A percentile compares a stretch with the other conserved stretches of the same genome.
phyloP scores from a whole-genome alignment of 2,329 filamentous ascomycete genomes.

The Monilinia polystroma region DNA sequence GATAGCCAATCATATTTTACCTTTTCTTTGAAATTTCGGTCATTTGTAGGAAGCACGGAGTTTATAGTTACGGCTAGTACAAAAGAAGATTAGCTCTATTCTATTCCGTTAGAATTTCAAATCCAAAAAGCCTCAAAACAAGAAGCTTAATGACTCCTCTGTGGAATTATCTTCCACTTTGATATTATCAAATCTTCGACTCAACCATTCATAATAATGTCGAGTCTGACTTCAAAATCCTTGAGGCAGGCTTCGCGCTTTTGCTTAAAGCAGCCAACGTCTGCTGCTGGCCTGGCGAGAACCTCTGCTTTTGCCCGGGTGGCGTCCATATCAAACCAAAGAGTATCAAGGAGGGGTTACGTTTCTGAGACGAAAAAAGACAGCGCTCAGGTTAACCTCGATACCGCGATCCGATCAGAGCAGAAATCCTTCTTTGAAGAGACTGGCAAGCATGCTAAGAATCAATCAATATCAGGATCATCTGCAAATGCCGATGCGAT shows the following conservation, averaged over 20 bases:
- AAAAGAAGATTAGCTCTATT: constrained; percentile 16
- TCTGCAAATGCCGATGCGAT: constrained; percentile 51
- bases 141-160: constrained; percentile 7
- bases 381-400: constrained; percentile 75
- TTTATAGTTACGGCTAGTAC: constrained; percentile 1
- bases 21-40: constrained; percentile 11
- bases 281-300: constrained; percentile 34
- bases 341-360: constrained; percentile 59
- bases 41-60: constrained; percentile 4
- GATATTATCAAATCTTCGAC: constrained; percentile 12
- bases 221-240: constrained; percentile 31
- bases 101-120: constrained; percentile 19
- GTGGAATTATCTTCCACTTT: constrained; percentile 13
- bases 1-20: background rate
- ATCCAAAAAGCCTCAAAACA: constrained; percentile 17
- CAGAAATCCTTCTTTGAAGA: constrained; percentile 73
- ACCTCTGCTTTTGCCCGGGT: constrained; percentile 30
- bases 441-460: constrained; percentile 38
- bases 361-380: constrained; percentile 80
- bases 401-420: constrained; percentile 82
- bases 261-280: constrained; percentile 35
- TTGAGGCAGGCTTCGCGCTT: constrained; percentile 40
- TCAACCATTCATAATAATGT: constrained; percentile 14
- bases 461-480: constrained; percentile 34
- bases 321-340: constrained; percentile 32